Evolutionary conservation across 139 green algal genomes (phyloP).

Genomic region (Zygnema circumcarinatum): DNA sequence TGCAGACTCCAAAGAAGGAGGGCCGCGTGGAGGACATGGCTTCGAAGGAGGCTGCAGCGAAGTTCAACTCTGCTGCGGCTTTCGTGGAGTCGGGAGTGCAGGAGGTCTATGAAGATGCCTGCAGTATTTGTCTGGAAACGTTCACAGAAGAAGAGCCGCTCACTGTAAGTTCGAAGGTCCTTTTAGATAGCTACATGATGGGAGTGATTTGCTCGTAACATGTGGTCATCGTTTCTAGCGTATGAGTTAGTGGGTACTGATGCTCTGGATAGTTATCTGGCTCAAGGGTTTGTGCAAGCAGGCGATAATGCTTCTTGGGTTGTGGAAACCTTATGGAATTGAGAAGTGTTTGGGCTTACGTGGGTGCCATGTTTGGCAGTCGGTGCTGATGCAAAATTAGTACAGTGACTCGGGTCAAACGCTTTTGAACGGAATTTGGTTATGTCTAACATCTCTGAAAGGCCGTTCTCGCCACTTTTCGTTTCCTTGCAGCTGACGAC

Average conservation of each 20-base stretch:
- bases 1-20: not conserved
- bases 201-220: not conserved
- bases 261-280: not conserved
- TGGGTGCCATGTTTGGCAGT: too few relatives aligned
- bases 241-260: not conserved
- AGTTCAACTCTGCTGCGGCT: constrained; percentile 50
- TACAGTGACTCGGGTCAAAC: too few relatives aligned
- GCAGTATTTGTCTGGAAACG: constrained; percentile 50
- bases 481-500: constrained; percentile 32
- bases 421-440: too few relatives aligned
- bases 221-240: not conserved
- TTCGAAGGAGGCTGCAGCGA: constrained; percentile 8
- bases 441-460: too few relatives aligned
- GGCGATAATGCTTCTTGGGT: not conserved
- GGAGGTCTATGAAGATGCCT: constrained; percentile 52
- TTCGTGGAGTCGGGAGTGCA: constrained; percentile 56
- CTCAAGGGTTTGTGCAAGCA: not conserved
- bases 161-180: constrained; percentile 35
- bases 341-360: too few relatives aligned
- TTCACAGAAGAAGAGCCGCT: constrained; percentile 43
- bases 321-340: not conserved
- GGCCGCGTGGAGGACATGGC: not conserved
- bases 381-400: too few relatives aligned
- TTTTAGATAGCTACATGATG: too few relatives aligned
- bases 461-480: too few relatives aligned